Evolutionary conservation across 257 asterid species (phyloP).

Genomic region (Solanum chilense): DNA sequence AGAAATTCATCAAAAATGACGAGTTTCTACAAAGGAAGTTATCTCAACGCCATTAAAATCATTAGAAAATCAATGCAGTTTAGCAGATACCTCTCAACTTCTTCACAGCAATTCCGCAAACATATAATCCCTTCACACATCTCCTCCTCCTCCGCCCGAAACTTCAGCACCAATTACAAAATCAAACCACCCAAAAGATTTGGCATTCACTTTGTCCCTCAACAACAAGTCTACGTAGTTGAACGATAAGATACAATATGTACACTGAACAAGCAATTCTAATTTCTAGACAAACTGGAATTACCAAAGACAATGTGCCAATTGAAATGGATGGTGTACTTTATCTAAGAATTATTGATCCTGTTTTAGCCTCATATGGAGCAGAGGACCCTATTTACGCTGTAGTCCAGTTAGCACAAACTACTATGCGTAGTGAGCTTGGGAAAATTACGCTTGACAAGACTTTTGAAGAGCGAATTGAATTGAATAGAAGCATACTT

Average conservation of each 20-base stretch:
- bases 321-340: conserved; percentile 2
- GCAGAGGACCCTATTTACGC: not conserved
- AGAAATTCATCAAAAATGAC: not conserved
- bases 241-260: not conserved
- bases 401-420: conserved; percentile 1
- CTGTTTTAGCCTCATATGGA: conserved; percentile 1
- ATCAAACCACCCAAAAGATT: not conserved
- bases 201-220: not conserved
- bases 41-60: not conserved
- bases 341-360: not conserved
- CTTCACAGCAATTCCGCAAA: not conserved
- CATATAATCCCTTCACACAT: not conserved
- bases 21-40: not conserved
- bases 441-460: conserved; percentile 6
- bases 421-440: not conserved
- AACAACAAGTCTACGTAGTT: not conserved
- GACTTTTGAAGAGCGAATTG: not conserved
- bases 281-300: not conserved
- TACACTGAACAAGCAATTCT: not conserved
- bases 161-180: not conserved
- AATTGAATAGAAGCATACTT: not conserved
- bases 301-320: conserved; percentile 1
- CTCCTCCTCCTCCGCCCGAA: not conserved
- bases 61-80: not conserved
- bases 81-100: not conserved